Conservation (phyloP, 75 land plant species). For the Sequoiadendron giganteum region DNA sequence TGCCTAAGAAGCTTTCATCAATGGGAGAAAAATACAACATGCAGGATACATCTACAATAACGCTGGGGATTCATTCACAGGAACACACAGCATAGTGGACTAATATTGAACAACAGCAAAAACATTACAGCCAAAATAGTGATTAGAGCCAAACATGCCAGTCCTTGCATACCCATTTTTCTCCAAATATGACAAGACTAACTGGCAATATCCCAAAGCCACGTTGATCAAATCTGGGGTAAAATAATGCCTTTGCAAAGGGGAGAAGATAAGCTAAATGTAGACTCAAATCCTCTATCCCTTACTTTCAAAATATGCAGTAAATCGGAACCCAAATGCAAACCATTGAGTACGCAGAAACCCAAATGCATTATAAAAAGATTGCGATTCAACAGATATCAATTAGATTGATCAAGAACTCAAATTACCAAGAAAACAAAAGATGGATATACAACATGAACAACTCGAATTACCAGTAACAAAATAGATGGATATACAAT, state of each 20-base stretch:
- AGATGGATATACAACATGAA: background rate
- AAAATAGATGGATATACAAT: background rate
- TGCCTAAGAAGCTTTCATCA: background rate
- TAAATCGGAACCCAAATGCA: background rate
- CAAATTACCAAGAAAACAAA: background rate
- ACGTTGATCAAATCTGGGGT: conserved; percentile 1
- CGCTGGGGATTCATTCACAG: background rate
- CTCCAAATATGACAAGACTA: background rate
- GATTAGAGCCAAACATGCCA: background rate
- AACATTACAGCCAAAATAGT: background rate
- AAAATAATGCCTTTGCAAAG: background rate
- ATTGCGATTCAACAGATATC: background rate
- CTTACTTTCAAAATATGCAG: background rate
- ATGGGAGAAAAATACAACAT: background rate
- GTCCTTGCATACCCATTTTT: background rate
- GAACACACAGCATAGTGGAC: background rate
- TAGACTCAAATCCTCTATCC: background rate
- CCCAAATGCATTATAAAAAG: background rate
- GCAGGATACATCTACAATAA: background rate
- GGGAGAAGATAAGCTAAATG: background rate
- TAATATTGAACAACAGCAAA: background rate
- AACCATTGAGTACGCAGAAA: conserved; percentile 3
- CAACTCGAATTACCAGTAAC: background rate
- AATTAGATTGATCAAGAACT: background rate
- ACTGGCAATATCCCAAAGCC: background rate